Evolutionary conservation across 805 yeast species (phyloP), one percentile per base, ranked within the genome.

Genomic region (Clavispora asparagi): DNA sequence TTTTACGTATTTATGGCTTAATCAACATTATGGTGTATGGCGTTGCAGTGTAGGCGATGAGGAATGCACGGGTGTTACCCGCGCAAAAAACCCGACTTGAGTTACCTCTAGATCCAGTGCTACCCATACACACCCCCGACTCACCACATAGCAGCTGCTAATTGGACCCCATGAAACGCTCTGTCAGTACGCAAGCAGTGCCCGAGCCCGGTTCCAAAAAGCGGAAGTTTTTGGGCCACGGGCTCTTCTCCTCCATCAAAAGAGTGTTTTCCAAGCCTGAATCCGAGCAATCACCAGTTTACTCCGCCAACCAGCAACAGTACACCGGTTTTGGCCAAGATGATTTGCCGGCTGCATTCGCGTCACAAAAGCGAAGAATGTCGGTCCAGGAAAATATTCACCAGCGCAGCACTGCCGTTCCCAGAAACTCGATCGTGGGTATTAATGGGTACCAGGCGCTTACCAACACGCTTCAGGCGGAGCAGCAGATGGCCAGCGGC

Each of bases 181-280:
- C 57, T 10, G 49, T 42, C 19, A 52, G 58, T 33, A 53, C 56
- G n/a, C 47, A 48, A 19, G 38, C 51, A n/a, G 43, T 45, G 29
- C 33, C 14, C 26, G 43, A 28, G 11, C 26, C 46, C 13, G 43
- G 6, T n/a, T 4, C 31, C 40, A 53, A 51, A 37, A 50, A 51
- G 47, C 39, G 52, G 25, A 46, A 42, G 43, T 44, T 41, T 40
- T 23, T 23, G 40, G 44, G 32, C 27, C 37, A 42, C 14, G 51
- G 48, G 7, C 25, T 53, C 23, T 44, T 54, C 16, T 51, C 58
- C 31, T 52, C 50, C 8, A 11, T 54, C 26, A 52, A 47, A 16
- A 44, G 38, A n/a, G 17, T 29, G 8, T 39, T 39, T 14, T 39
- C 41, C 25, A 26, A 12, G 14, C 12, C 40, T 11, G 23, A 37